Percentiles rank a stretch among this genome's conserved stretches.
phyloP scores from a whole-genome alignment of 2,329 filamentous ascomycete genomes.

The Proliferodiscus dingleyae region DNA sequence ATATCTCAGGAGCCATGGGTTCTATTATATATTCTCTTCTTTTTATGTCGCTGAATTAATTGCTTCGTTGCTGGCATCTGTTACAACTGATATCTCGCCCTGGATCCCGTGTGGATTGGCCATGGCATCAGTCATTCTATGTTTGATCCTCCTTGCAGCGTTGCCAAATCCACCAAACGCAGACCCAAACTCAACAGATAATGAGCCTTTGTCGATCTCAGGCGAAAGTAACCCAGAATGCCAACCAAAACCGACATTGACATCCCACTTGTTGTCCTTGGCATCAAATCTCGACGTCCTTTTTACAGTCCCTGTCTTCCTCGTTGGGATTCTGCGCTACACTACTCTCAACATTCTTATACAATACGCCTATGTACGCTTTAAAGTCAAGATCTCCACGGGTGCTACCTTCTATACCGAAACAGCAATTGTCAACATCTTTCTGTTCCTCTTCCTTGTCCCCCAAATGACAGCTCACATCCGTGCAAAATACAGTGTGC shows the following conservation, averaged over 20 bases:
- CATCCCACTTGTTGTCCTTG: slow-evolving; percentile 6
- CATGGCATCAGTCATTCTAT: slow-evolving; percentile 19
- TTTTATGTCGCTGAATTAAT: slow-evolving; percentile 30
- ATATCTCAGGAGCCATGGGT: slow-evolving; percentile 24
- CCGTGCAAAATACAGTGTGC: slow-evolving; percentile 14
- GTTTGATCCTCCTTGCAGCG: slow-evolving; percentile 19
- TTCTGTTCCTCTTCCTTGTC: slow-evolving; percentile 27
- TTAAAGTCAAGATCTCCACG: slow-evolving; percentile 23
- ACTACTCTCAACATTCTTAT: slow-evolving; percentile 29
- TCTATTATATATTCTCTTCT: slow-evolving; percentile 31
- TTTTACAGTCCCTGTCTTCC: slow-evolving; percentile 26
- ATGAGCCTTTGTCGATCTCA: background rate
- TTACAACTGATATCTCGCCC: slow-evolving; percentile 28
- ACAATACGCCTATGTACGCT: slow-evolving; percentile 30
- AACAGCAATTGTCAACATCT: slow-evolving; percentile 28
- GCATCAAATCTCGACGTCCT: slow-evolving; percentile 19
- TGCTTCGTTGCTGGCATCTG: slow-evolving; percentile 24
- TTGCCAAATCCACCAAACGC: slow-evolving; percentile 17
- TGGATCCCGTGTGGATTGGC: slow-evolving; percentile 29
- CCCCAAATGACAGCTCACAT: slow-evolving; percentile 20
- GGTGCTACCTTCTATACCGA: slow-evolving; percentile 30
- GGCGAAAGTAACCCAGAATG: background rate
- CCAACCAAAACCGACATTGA: background rate
- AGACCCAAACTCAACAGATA: background rate
- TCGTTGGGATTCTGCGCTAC: slow-evolving; percentile 29